Evolutionary conservation across 2,329 filamentous ascomycete genomes (phyloP).

Genomic region (Trichoderma polysporum): DNA sequence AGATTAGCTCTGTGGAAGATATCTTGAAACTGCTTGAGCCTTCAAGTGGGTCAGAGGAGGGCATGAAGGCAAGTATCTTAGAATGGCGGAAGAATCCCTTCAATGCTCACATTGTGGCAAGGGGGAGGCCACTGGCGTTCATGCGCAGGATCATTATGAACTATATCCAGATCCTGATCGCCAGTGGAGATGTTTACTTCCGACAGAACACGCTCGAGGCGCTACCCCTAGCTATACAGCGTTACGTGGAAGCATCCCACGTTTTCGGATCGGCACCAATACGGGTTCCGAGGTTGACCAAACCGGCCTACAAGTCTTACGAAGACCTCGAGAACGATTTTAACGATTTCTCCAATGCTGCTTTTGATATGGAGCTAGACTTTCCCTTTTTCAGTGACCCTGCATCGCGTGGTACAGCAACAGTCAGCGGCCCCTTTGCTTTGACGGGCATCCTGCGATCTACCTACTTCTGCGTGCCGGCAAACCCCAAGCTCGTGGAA

Average conservation of each 20-base stretch:
- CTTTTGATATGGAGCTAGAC: neutral
- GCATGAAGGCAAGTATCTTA: neutral
- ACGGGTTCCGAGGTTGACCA: slow-evolving; percentile 7
- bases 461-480: neutral
- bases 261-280: slow-evolving; percentile 17
- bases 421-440: neutral
- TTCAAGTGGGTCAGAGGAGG: too few species aligned
- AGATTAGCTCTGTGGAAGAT: too few species aligned
- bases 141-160: neutral
- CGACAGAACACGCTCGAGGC: slow-evolving; percentile 18
- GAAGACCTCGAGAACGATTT: neutral
- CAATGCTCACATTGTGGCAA: neutral
- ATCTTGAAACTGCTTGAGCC: too few species aligned
- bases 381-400: slow-evolving; percentile 5
- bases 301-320: neutral
- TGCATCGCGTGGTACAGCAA: neutral
- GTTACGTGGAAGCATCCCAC: slow-evolving; percentile 20
- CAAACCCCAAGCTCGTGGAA: neutral
- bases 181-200: slow-evolving; percentile 21
- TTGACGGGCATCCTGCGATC: neutral
- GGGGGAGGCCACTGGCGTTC: neutral
- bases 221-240: slow-evolving; percentile 20
- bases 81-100: neutral
- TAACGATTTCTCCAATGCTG: neutral
- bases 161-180: slow-evolving; percentile 15